Conservation (phyloP, 169 alveolate genomes). For the Plasmodium sp. region DNA sequence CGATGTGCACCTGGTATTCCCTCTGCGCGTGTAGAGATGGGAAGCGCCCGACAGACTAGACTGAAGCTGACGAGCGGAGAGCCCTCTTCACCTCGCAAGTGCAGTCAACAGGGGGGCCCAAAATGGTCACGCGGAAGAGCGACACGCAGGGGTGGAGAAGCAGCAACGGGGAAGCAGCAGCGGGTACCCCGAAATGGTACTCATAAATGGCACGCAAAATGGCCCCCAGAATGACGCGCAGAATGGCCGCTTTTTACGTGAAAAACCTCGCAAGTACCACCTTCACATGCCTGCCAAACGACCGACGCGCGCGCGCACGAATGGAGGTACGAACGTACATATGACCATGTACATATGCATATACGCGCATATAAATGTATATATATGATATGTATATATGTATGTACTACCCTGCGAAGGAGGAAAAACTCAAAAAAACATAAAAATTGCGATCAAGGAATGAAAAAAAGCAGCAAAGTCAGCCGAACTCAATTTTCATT, state of each 20-base stretch:
- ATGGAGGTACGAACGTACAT: neutral
- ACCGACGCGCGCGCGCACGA: neutral
- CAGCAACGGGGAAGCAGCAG: no score
- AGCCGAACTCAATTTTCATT: neutral
- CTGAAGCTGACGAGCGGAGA: neutral
- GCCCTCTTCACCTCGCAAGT: neutral
- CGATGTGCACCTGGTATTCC: neutral
- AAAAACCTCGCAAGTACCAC: neutral
- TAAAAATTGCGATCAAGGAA: neutral
- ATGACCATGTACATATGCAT: neutral
- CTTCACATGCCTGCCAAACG: neutral
- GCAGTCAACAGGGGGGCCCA: neutral
- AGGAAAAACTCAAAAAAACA: neutral
- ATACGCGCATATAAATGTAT: neutral
- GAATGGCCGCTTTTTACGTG: neutral
- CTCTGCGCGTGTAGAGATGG: neutral
- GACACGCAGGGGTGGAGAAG: neutral
- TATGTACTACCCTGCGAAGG: neutral
- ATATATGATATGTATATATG: neutral
- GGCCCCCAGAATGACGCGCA: neutral
- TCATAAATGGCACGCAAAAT: neutral
- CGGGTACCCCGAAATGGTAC: neutral
- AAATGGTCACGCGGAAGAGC: neutral
- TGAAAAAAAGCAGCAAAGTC: neutral
- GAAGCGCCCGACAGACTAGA: neutral